A percentile compares a stretch with the other conserved stretches of the same genome.
phyloP scores from a whole-genome alignment of 2,329 filamentous ascomycete genomes.

The Pseudocercospora cruenta region DNA sequence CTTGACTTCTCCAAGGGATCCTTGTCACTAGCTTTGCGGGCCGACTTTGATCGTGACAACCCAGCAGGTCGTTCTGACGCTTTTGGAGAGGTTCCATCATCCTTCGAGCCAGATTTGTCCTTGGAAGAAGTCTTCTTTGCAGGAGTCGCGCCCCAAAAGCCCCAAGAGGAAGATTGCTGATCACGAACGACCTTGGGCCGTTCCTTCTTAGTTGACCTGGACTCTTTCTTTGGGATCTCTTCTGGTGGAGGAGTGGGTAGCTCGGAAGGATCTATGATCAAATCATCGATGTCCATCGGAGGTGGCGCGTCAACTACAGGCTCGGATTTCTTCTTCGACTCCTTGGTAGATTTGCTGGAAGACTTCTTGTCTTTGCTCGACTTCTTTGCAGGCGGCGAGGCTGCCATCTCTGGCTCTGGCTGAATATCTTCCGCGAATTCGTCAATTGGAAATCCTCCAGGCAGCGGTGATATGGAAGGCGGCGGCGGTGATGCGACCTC shows the following conservation, averaged over 20 bases:
- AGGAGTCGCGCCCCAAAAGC: conserved; percentile 66
- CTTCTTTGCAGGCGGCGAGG: conserved; percentile 26
- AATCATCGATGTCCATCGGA: conserved; percentile 29
- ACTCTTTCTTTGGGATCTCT: conserved; percentile 51
- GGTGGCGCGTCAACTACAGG: conserved; percentile 2
- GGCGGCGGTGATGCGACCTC: conserved; percentile 27
- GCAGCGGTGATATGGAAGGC: conserved; percentile 42
- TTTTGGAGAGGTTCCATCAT: conserved; percentile 43
- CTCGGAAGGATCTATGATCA: conserved; percentile 38
- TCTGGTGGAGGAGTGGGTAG: conserved; percentile 56
- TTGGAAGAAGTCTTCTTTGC: conserved; percentile 42
- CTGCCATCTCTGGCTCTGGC: conserved; percentile 25
- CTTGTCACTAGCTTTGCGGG: conserved; percentile 55
- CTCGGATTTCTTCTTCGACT: conserved; percentile 34
- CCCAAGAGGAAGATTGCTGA: conserved; percentile 66
- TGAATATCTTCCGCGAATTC: conserved; percentile 40
- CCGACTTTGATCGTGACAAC: conserved; percentile 60
- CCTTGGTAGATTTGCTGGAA: conserved; percentile 21
- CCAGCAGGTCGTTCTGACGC: conserved; percentile 47
- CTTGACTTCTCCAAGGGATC: conserved; percentile 61
- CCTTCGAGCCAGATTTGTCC: conserved; percentile 52
- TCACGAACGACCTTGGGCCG: conserved; percentile 76
- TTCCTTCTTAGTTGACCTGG: conserved; percentile 69
- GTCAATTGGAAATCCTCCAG: conserved; percentile 53
- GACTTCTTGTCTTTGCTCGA: conserved; percentile 32